These are phyloP conservation scores for Penicillium sp. DNA, from an alignment of 2,329 filamentous ascomycete species.

Conservation along the genomic window DNA sequence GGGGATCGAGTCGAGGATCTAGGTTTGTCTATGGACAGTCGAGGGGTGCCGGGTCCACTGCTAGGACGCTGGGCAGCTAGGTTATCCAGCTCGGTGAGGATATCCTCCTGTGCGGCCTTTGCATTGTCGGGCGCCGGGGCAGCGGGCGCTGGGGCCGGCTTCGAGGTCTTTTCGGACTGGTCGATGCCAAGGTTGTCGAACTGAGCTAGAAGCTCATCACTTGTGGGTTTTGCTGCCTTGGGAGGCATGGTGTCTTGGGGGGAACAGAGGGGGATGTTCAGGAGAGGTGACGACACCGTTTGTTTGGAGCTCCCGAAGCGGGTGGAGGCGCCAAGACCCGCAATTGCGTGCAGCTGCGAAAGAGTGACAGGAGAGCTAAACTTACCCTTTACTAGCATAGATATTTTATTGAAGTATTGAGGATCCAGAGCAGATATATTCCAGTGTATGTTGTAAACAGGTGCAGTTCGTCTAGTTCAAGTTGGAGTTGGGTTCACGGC, in stretches of 20 bases:
- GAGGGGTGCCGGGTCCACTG: slow-evolving; percentile 81
- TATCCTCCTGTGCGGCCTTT: slow-evolving; percentile 65
- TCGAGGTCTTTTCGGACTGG: slow-evolving; percentile 35
- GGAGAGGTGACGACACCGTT: slow-evolving; percentile 32
- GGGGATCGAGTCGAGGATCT: slow-evolving; percentile 59
- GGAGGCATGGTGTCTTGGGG: slow-evolving; percentile 37
- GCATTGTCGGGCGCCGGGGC: slow-evolving; percentile 23
- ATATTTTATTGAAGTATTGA: too few relatives aligned
- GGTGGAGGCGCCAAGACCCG: slow-evolving; percentile 31
- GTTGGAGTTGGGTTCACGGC: too few relatives aligned
- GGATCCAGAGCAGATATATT: too few relatives aligned
- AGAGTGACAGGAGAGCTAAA: too few relatives aligned
- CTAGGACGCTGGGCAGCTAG: slow-evolving; percentile 71
- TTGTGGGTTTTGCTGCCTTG: slow-evolving; percentile 47
- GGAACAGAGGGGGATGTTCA: slow-evolving; percentile 14
- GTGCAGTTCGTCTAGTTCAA: too few relatives aligned
- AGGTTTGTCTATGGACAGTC: slow-evolving; percentile 55
- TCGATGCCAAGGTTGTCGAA: slow-evolving; percentile 53
- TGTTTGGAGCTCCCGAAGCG: slow-evolving; percentile 26
- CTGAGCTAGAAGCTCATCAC: slow-evolving; percentile 55
- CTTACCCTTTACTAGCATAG: too few relatives aligned
- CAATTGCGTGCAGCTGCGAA: background rate
- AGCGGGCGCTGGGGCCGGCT: slow-evolving; percentile 27
- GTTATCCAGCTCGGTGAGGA: slow-evolving; percentile 85
- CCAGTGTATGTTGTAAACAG: too few relatives aligned